Conservation (phyloP, 2,329 filamentous ascomycete species). For the Sporothrix mexicana region DNA sequence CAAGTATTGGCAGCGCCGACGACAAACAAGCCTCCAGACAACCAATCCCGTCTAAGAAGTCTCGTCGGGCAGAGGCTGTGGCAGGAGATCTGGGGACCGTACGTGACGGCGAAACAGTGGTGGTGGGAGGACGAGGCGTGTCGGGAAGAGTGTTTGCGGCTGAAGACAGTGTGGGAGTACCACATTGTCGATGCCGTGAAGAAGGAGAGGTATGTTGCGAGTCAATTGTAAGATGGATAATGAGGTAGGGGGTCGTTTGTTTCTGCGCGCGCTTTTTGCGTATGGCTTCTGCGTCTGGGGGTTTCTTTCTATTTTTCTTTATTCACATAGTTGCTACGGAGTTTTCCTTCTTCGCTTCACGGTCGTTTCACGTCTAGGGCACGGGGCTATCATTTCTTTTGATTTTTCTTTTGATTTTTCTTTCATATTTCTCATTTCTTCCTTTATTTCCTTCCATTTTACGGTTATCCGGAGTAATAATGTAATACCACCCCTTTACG, state of each 20-base stretch:
- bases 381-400: background rate
- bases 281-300: no score
- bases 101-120: slow-evolving; percentile 57
- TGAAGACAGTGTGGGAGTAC: slow-evolving; percentile 65
- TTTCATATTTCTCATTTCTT: background rate
- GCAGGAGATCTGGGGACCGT: slow-evolving; percentile 65
- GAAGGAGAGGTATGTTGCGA: slow-evolving; percentile 32
- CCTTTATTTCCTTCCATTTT: background rate
- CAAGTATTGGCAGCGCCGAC: slow-evolving; percentile 32
- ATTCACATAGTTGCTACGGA: background rate
- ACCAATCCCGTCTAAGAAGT: slow-evolving; percentile 53
- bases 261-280: background rate
- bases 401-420: background rate
- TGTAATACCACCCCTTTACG: slow-evolving; percentile 22
- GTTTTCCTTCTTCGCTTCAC: background rate
- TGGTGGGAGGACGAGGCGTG: slow-evolving; percentile 67
- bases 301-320: no score
- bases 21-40: slow-evolving; percentile 31
- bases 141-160: slow-evolving; percentile 59
- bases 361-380: background rate
- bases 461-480: background rate
- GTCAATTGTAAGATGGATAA: background rate
- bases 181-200: slow-evolving; percentile 63
- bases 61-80: slow-evolving; percentile 63
- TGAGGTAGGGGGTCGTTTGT: background rate